A percentile compares a stretch with the other conserved stretches of the same genome.
Conservation (phyloP, 441 rosid species). For the Adansonia rubrostipa region DNA sequence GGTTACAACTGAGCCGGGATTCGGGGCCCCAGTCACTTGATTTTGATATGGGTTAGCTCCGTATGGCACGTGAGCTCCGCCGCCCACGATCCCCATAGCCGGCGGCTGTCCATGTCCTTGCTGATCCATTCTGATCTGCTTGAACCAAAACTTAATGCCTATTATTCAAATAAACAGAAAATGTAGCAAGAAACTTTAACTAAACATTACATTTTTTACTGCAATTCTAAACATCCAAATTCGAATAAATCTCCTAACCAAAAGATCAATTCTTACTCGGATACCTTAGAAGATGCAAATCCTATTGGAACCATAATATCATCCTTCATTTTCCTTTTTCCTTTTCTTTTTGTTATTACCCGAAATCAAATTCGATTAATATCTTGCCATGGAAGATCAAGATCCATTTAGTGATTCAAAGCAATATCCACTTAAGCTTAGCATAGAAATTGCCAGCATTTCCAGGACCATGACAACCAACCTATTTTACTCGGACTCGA, state of each 20-base stretch:
- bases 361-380: neutral
- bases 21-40: slow-evolving; percentile 55
- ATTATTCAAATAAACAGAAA: slow-evolving; percentile 18
- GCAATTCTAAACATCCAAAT: neutral
- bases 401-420: neutral
- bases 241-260: neutral
- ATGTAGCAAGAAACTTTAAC: neutral
- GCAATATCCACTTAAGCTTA: neutral
- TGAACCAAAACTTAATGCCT: slow-evolving; percentile 27
- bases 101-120: slow-evolving; percentile 81
- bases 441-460: neutral
- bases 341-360: neutral
- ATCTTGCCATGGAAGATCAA: neutral
- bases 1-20: slow-evolving; percentile 37
- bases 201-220: neutral
- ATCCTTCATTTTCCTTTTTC: neutral
- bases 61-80: slow-evolving; percentile 60
- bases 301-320: neutral
- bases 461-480: neutral
- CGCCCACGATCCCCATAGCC: slow-evolving; percentile 43
- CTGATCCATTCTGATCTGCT: slow-evolving; percentile 64
- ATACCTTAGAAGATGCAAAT: neutral
- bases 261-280: neutral
- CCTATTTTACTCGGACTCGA: too few relatives aligned
- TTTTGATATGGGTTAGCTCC: slow-evolving; percentile 68